Conservation (phyloP, 495 filamentous ascomycete genomes). For the Neurospora sp. region DNA sequence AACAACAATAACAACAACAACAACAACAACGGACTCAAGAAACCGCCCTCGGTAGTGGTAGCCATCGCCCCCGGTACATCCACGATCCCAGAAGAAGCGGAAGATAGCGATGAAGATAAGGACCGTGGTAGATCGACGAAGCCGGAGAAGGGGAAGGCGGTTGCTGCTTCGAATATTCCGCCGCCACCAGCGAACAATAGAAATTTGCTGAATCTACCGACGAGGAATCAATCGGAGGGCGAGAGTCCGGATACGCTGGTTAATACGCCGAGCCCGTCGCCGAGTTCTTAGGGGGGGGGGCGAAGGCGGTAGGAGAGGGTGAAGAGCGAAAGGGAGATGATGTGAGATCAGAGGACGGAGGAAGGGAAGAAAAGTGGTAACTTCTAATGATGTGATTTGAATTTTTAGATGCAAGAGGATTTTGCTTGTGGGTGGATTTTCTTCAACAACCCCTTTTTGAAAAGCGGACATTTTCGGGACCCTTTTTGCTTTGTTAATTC, state of each 20-base stretch:
- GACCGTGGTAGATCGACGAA: not conserved
- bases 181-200: not conserved
- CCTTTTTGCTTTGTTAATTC: not conserved
- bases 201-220: not conserved
- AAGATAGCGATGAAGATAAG: not conserved
- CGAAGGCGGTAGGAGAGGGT: not conserved
- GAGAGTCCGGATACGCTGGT: slow-evolving; percentile 22
- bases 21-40: not conserved
- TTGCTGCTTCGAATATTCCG: not conserved
- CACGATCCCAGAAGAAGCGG: not conserved
- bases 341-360: not conserved
- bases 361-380: not conserved
- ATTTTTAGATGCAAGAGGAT: not conserved
- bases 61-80: not conserved
- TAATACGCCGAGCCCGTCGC: slow-evolving; percentile 1
- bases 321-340: not conserved
- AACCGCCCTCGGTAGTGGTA: not conserved
- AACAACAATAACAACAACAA: not conserved
- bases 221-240: slow-evolving; percentile 6
- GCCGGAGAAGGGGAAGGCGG: slow-evolving; percentile 10
- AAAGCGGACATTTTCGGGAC: not conserved
- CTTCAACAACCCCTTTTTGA: not conserved
- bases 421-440: not conserved
- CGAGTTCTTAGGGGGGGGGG: not conserved
- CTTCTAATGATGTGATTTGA: not conserved